Evolutionary conservation across 768 basidiomycete species (phyloP).

Genomic region (Tulasnella sp.): DNA sequence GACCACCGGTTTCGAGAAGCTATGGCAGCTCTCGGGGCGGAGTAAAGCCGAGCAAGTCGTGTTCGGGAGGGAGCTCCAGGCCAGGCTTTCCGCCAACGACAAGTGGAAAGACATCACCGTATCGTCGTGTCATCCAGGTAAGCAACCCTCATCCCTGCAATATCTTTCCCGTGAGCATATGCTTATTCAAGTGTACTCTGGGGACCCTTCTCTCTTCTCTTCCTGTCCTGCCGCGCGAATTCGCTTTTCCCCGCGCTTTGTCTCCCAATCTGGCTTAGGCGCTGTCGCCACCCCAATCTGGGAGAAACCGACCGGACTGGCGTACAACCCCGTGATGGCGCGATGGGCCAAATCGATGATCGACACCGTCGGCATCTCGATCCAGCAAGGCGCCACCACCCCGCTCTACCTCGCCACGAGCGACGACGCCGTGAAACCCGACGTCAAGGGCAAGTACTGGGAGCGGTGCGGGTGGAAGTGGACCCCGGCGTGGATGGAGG

Average conservation of each 20-base stretch:
- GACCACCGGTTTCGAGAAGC: neutral
- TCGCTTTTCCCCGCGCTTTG: neutral
- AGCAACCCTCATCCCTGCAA: neutral
- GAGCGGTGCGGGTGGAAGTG: constrained; percentile 12
- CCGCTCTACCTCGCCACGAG: neutral
- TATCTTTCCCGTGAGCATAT: neutral
- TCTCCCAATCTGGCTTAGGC: neutral
- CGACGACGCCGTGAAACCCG: neutral
- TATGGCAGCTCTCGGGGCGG: constrained; percentile 1
- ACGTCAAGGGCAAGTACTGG: constrained; percentile 8
- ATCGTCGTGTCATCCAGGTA: constrained; percentile 7
- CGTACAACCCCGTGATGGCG: constrained; percentile 4
- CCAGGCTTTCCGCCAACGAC: neutral
- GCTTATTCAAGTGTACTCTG: neutral
- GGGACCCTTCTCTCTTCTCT: neutral
- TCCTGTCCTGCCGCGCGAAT: neutral
- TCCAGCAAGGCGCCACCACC: constrained; percentile 8
- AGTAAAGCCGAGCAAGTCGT: constrained; percentile 8
- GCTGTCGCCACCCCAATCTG: constrained; percentile 1
- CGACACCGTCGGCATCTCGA: neutral
- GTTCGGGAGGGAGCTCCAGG: constrained; percentile 3
- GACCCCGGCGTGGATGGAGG: constrained; percentile 12
- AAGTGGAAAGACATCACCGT: neutral
- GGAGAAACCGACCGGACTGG: neutral
- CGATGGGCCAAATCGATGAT: neutral